Percentiles rank a stretch among this genome's conserved stretches.
phyloP scores from a whole-genome alignment of 1,284 basidiomycete species.

The Inonotus obliquus region DNA sequence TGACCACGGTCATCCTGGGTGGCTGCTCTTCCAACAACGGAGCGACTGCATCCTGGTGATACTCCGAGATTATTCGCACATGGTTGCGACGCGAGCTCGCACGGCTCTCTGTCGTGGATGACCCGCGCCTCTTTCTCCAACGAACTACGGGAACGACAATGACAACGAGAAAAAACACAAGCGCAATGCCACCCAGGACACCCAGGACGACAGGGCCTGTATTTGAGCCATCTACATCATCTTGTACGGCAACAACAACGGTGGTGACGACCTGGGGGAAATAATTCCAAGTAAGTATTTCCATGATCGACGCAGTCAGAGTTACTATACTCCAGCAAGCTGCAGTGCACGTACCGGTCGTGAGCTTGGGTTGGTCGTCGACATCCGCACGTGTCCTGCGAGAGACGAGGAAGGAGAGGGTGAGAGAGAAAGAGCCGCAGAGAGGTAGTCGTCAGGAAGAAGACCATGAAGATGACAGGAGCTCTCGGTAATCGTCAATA shows the following conservation, averaged over 20 bases:
- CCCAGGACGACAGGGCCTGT: slow-evolving; percentile 14
- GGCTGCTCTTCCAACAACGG: slow-evolving; percentile 13
- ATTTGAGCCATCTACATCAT: not conserved
- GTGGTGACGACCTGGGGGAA: not conserved
- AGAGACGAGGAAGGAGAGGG: not conserved
- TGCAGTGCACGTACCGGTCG: not conserved
- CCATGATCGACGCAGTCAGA: not conserved
- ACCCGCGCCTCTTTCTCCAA: slow-evolving; percentile 6
- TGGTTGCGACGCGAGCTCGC: slow-evolving; percentile 9
- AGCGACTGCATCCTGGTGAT: not conserved
- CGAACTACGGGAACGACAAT: slow-evolving; percentile 14
- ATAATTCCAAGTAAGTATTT: not conserved
- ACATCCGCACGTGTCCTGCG: not conserved
- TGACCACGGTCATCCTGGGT: not conserved
- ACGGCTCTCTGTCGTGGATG: slow-evolving; percentile 5
- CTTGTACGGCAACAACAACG: not conserved
- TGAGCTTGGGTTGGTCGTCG: not conserved
- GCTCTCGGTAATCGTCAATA: not conserved
- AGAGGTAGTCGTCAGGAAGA: not conserved
- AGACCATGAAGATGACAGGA: slow-evolving; percentile 1
- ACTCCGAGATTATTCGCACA: not conserved
- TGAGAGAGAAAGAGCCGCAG: not conserved
- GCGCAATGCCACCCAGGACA: slow-evolving; percentile 10
- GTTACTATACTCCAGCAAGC: not conserved
- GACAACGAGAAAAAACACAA: slow-evolving; percentile 12